Evolutionary conservation across 352 stramenopile genomes (phyloP).

Genomic region (Blastocystis sp.): DNA sequence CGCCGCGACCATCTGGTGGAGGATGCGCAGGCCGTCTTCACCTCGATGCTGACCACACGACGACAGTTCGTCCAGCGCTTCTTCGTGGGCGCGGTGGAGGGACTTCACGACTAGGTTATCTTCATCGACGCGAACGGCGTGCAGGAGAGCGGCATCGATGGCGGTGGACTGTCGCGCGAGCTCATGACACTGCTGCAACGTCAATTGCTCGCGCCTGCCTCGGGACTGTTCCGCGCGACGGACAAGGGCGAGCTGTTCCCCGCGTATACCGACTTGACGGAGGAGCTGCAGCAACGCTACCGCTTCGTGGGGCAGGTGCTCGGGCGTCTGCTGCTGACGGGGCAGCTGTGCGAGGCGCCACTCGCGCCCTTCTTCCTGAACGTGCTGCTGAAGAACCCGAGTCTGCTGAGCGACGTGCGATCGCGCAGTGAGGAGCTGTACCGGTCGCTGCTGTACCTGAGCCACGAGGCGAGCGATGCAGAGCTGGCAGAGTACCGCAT

Average conservation of each 20-base stretch:
- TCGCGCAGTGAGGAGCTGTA: too few species aligned
- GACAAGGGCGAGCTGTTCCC: not conserved
- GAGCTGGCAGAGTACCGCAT: too few species aligned
- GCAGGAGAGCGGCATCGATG: not conserved
- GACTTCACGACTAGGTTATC: not conserved
- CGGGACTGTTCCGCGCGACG: not conserved
- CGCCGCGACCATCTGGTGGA: too few species aligned
- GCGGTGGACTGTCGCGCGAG: not conserved
- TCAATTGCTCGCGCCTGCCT: not conserved
- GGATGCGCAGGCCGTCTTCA: too few species aligned
- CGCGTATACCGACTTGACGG: conserved; percentile 9
- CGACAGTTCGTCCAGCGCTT: not conserved
- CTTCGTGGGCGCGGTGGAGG: not conserved
- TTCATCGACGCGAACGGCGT: too few species aligned
- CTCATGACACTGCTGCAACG: not conserved
- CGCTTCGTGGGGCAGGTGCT: not conserved
- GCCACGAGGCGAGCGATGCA: too few species aligned
- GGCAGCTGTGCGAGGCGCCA: not conserved
- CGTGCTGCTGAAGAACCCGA: too few species aligned
- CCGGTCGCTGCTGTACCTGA: too few species aligned
- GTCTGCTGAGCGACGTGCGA: too few species aligned
- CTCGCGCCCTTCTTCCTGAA: too few species aligned
- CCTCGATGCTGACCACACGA: too few species aligned
- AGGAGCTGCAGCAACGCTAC: not conserved
- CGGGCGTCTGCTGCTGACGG: not conserved